phyloP scores from a whole-genome alignment of 257 asterid species.

The Fraxinus anomala region DNA sequence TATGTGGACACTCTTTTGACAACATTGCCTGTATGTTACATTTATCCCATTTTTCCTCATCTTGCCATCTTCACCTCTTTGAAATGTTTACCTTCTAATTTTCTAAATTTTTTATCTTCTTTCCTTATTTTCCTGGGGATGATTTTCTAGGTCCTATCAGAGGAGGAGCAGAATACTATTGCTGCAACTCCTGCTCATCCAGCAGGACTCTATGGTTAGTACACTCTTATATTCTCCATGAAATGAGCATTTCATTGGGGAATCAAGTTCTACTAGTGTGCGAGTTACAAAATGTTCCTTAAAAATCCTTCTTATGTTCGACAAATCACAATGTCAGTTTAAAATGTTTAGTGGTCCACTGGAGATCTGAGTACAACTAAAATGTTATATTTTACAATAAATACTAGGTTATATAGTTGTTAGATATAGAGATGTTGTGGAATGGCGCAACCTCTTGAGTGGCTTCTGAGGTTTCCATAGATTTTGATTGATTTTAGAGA shows the following conservation, averaged over 20 bases:
- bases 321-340: slow-evolving; percentile 15
- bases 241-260: slow-evolving; percentile 8
- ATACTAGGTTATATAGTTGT: neutral
- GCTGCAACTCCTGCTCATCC: slow-evolving; percentile 98
- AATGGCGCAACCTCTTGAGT: neutral
- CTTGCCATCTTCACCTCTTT: slow-evolving; percentile 17
- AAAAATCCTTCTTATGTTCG: neutral
- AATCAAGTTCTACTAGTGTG: neutral
- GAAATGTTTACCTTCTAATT: slow-evolving; percentile 8
- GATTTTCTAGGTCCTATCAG: slow-evolving; percentile 62
- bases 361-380: slow-evolving; percentile 4
- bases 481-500: neutral
- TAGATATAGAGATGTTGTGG: neutral
- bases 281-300: slow-evolving; percentile 6
- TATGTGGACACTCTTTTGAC: slow-evolving; percentile 72
- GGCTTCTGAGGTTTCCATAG: slow-evolving; percentile 3
- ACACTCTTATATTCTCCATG: slow-evolving; percentile 1
- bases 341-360: slow-evolving; percentile 12
- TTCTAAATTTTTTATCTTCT: slow-evolving; percentile 17
- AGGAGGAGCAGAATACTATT: slow-evolving; percentile 77
- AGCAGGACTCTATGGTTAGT: slow-evolving; percentile 83
- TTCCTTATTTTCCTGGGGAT: slow-evolving; percentile 20
- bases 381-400: neutral
- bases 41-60: slow-evolving; percentile 6
- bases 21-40: slow-evolving; percentile 64